Percentiles rank a stretch among this genome's conserved stretches.
Conservation (phyloP, 768 basidiomycete species). For the Leccinum sublutescens region DNA sequence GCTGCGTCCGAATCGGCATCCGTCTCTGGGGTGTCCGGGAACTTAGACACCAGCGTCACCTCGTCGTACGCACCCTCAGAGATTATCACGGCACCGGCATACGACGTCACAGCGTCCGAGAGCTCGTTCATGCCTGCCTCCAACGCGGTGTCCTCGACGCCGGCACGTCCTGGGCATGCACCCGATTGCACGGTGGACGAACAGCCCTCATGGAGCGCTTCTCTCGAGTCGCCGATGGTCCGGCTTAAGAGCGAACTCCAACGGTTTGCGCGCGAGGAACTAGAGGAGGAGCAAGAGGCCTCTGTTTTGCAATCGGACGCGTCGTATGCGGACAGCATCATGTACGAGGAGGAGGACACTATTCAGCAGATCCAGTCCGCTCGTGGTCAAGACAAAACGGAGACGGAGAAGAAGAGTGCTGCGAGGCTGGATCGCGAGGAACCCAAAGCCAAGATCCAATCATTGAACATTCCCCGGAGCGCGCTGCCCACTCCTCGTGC, state of each 20-base stretch:
- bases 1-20: constrained; percentile 15
- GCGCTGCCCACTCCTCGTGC: constrained; percentile 37
- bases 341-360: constrained; percentile 31
- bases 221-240: constrained; percentile 72
- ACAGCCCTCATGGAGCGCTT: constrained; percentile 68
- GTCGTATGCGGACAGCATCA: constrained; percentile 26
- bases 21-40: constrained; percentile 2
- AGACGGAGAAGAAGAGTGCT: constrained; percentile 35
- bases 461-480: constrained; percentile 27
- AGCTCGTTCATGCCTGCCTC: constrained; percentile 68
- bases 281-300: constrained; percentile 24
- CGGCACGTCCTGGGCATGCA: constrained; percentile 42
- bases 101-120: constrained; percentile 52
- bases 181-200: constrained; percentile 43
- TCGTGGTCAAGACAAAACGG: constrained; percentile 44
- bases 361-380: constrained; percentile 22
- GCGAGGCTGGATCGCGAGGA: constrained; percentile 49
- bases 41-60: not conserved
- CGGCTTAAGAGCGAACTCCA: constrained; percentile 63
- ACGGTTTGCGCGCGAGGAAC: constrained; percentile 43
- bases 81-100: constrained; percentile 11
- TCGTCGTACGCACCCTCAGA: constrained; percentile 14
- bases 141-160: constrained; percentile 77
- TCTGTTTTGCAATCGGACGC: constrained; percentile 16
- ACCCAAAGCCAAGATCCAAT: constrained; percentile 49